Conservation (phyloP, 2,329 filamentous ascomycete species). For the Trichoderma cornu-damae region DNA sequence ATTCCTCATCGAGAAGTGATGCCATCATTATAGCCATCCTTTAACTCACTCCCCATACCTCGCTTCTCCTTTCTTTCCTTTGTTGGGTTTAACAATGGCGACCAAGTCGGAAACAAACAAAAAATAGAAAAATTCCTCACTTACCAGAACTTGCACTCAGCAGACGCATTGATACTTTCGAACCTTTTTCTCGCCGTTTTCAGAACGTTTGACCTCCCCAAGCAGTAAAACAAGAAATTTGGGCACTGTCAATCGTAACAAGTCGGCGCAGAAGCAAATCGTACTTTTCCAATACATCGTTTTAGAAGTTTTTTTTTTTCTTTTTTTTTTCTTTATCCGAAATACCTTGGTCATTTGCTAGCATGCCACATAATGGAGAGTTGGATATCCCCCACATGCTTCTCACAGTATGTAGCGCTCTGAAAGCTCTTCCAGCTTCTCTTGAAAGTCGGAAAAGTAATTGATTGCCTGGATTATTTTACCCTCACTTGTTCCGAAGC, state of each 20-base stretch:
- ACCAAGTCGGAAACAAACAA: neutral
- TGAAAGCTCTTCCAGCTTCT: constrained; percentile 42
- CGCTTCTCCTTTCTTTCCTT: neutral
- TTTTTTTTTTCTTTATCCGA: neutral
- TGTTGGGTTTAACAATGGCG: neutral
- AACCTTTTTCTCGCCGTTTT: too few species aligned
- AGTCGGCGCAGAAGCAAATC: too few species aligned
- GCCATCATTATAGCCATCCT: neutral
- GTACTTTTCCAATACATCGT: too few species aligned
- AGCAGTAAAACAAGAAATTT: neutral
- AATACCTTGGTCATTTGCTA: neutral
- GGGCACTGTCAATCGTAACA: too few species aligned
- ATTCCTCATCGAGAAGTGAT: neutral
- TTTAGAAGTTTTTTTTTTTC: too few species aligned
- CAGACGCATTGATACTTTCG: neutral
- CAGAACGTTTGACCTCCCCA: too few species aligned
- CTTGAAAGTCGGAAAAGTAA: constrained; percentile 53
- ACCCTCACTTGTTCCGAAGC: constrained; percentile 42
- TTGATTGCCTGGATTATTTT: constrained; percentile 53
- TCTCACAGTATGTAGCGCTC: constrained; percentile 25
- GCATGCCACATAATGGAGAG: too few species aligned
- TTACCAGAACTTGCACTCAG: neutral
- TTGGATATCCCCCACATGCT: too few species aligned
- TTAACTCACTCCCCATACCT: neutral
- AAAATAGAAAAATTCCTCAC: too few species aligned